phyloP scores from a whole-genome alignment of 2,329 filamentous ascomycete species.

The Apiospora aurea region DNA sequence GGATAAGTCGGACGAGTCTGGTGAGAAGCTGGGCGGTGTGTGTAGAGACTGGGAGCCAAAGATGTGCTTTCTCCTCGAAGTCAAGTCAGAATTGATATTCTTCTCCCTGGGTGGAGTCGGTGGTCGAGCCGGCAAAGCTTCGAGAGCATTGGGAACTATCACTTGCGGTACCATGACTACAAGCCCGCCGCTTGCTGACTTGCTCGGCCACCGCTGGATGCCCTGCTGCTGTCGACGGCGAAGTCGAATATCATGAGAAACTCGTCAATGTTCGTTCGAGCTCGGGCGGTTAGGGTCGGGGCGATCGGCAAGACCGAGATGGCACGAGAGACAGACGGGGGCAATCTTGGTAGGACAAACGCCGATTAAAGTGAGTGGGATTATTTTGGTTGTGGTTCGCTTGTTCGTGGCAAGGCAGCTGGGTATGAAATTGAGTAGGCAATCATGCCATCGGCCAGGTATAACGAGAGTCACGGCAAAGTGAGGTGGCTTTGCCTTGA shows the following conservation, averaged over 20 bases:
- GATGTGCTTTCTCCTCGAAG: conserved; percentile 41
- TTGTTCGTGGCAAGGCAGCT: background rate
- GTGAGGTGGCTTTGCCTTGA: conserved; percentile 4
- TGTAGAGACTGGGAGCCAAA: conserved; percentile 48
- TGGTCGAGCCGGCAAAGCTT: conserved; percentile 63
- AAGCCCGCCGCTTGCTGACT: conserved; percentile 35
- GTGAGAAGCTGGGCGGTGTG: conserved; percentile 61
- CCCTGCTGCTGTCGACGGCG: conserved; percentile 24
- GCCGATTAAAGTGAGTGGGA: background rate
- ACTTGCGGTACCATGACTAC: conserved; percentile 50
- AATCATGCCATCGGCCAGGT: background rate
- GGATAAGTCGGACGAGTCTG: conserved; percentile 50
- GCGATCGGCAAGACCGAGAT: background rate
- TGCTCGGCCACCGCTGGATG: conserved; percentile 36
- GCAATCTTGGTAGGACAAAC: background rate
- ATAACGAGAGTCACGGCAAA: background rate
- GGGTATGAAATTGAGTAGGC: background rate
- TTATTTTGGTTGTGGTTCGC: background rate
- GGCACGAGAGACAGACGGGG: background rate
- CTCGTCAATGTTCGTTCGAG: conserved; percentile 23
- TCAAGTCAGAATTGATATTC: conserved; percentile 46
- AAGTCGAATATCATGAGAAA: conserved; percentile 11
- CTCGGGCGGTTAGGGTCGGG: background rate
- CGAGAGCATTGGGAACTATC: conserved; percentile 48
- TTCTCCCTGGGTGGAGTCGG: conserved; percentile 72